phyloP scores from a whole-genome alignment of 306 rosid genomes.

The Rubus parviflorus region DNA sequence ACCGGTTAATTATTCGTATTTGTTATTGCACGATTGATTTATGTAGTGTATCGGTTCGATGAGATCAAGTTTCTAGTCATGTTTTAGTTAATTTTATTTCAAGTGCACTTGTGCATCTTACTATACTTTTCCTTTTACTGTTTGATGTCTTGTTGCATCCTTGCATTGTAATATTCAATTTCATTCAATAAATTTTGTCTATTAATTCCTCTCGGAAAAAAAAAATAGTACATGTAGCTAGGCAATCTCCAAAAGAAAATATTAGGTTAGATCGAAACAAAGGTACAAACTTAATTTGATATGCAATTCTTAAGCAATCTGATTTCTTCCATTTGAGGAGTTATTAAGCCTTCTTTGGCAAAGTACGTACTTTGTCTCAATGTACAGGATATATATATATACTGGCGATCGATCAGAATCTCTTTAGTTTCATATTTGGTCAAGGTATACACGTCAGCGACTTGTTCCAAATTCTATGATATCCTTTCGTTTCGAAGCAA shows the following conservation, averaged over 20 bases:
- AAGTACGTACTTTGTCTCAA: not conserved
- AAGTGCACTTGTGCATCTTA: no score
- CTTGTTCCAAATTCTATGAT: conserved; percentile 13
- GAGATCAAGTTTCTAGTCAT: no score
- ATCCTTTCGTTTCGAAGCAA: conserved; percentile 5
- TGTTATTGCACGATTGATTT: no score
- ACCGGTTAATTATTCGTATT: no score
- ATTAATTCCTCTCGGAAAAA: no score
- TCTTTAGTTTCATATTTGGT: not conserved
- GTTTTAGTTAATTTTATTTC: no score
- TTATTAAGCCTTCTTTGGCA: not conserved
- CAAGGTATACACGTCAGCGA: conserved; percentile 26
- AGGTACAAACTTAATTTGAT: not conserved
- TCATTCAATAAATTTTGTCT: no score
- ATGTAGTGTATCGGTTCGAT: no score
- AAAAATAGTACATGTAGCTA: not conserved
- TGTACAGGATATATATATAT: not conserved
- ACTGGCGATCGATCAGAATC: not conserved
- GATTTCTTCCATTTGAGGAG: not conserved
- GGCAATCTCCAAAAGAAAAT: not conserved
- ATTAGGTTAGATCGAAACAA: not conserved
- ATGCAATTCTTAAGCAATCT: not conserved
- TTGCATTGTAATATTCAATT: no score
- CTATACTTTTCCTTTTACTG: no score
- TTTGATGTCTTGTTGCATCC: no score